A percentile compares a stretch with the other conserved stretches of the same genome.
Evolutionary conservation across 768 basidiomycete species (phyloP).

Genomic region (Kwoniella mangroviensis): DNA sequence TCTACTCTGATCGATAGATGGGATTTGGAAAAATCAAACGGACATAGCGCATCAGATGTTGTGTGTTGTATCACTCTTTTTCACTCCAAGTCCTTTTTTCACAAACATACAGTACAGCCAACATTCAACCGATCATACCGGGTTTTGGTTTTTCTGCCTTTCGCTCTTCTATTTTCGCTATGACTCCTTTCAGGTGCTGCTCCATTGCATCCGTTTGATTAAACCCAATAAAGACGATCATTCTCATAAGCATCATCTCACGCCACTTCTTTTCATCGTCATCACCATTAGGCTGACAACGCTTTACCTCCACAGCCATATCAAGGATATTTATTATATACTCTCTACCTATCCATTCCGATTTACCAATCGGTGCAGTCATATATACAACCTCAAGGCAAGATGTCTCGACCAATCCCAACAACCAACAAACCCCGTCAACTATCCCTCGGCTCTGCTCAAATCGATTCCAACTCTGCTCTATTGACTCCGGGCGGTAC

Average conservation of each 20-base stretch:
- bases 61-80: neutral
- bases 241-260: neutral
- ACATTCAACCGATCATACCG: neutral
- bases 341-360: neutral
- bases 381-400: neutral
- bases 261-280: neutral
- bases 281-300: neutral
- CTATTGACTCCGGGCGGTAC: constrained; percentile 21
- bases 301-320: neutral
- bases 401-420: constrained; percentile 31
- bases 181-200: neutral
- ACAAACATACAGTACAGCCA: neutral
- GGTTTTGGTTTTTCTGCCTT: neutral
- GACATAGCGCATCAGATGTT: neutral
- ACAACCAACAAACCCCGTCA: constrained; percentile 19
- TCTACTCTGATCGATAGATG: neutral
- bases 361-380: neutral
- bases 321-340: neutral
- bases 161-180: neutral
- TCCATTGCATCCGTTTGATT: no score
- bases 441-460: constrained; percentile 3
- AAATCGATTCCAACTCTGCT: constrained; percentile 7
- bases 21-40: no score
- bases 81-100: no score
- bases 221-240: no score